Evolutionary conservation across 2,329 filamentous ascomycete species (phyloP), one percentile per base, ranked within the genome.

Genomic region (Aspergillus flavus): DNA sequence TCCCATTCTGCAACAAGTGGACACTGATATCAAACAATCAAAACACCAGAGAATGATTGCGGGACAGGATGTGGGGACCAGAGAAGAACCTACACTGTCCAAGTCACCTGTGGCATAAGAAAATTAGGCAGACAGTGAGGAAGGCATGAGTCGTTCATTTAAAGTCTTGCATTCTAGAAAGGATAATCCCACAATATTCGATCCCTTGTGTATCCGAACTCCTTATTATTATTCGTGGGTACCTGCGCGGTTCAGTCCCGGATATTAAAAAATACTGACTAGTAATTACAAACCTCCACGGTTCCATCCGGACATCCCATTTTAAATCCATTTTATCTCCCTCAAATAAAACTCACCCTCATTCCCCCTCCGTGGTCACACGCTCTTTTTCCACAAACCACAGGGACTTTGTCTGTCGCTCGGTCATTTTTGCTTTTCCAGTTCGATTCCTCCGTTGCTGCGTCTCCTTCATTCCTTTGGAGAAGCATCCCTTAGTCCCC

Each of bases 381-480:
- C 66, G 45, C 45, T 61, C 58, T 56, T 57, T 66, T 39, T 48
- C 39, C 19, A 26, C n/a, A 43, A 23, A 39, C 21, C 34, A 55
- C 21, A 32, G 32, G 16, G 19, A 54, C 39, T 61, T 58, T 7
- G 21, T 41, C 28, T 57, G 34, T 54, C 39, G 57, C 56, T 56
- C n/a, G 39, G 30, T 23, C 28, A 11, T 43, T 57, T 54, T 48
- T 34, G 53, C 26, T 58, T 30, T 61, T 55, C 36, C 36, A n/a
- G n/a, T 59, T 43, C 39, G 36, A 16, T 32, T 41, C 28, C 11
- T 53, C 23, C n/a, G 32, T 57, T 50, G 50, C 58, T 30, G 32
- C 58, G 46, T 59, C 61, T 66, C 64, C 64, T 66, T 66, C 66
- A 68, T 69, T 68, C 66, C 55, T 63, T 57, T 57, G 57, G 61